Evolutionary conservation across 2,329 filamentous ascomycete genomes (phyloP).

Genomic region (Teratosphaeriaceae sp.): DNA sequence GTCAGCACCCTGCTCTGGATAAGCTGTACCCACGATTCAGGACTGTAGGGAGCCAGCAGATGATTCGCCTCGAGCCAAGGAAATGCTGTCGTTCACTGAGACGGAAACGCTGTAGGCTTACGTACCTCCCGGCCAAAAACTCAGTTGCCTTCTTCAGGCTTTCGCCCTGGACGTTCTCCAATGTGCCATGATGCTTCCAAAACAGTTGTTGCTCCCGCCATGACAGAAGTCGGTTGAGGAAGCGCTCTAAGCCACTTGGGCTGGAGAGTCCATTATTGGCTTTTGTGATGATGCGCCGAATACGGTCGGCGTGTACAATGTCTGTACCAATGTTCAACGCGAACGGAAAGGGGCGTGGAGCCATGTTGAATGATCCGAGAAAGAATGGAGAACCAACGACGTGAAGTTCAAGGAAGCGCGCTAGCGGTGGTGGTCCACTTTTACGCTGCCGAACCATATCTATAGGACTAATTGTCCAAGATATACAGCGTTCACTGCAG

Average conservation of each 20-base stretch:
- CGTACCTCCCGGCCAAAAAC: constrained; percentile 20
- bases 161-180: background rate
- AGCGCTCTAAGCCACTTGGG: constrained; percentile 9
- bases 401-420: too few species aligned
- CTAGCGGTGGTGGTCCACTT: too few species aligned
- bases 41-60: too few species aligned
- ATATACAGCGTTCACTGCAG: too few species aligned
- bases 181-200: constrained; percentile 4
- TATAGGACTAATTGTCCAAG: too few species aligned
- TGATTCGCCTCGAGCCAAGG: too few species aligned
- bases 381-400: background rate
- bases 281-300: constrained; percentile 50
- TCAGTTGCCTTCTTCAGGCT: background rate
- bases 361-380: constrained; percentile 27
- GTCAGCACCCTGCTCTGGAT: background rate
- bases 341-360: constrained; percentile 53
- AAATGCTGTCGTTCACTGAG: too few species aligned
- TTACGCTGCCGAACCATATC: too few species aligned
- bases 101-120: background rate
- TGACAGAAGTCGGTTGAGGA: constrained; percentile 22
- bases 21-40: too few species aligned
- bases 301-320: constrained; percentile 63
- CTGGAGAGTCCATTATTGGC: constrained; percentile 13
- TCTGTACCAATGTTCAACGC: constrained; percentile 68
- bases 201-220: constrained; percentile 20